phyloP scores from a whole-genome alignment of 768 basidiomycete genomes.

The Rhodotorula toruloides region DNA sequence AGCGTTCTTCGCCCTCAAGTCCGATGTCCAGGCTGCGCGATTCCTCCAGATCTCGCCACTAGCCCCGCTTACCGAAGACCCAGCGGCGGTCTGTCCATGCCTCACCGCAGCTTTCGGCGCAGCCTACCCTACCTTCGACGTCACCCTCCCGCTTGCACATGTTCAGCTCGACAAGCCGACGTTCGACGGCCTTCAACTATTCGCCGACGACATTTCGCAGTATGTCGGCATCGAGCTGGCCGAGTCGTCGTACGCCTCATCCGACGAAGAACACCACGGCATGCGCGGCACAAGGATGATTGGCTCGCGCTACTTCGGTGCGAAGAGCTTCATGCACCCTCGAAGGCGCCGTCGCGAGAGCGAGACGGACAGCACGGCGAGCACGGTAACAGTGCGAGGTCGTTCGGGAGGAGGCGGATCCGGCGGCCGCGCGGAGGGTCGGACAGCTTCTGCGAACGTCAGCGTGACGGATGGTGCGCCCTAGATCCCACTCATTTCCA shows the following conservation, averaged over 20 bases:
- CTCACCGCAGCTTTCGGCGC: neutral
- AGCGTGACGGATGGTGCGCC: slow-evolving; percentile 24
- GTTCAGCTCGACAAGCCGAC: slow-evolving; percentile 56
- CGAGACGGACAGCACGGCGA: slow-evolving; percentile 9
- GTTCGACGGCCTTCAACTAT: slow-evolving; percentile 76
- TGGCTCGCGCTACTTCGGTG: slow-evolving; percentile 42
- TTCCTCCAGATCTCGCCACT: slow-evolving; percentile 11
- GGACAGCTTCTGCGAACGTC: neutral
- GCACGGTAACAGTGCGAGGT: neutral
- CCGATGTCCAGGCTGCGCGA: no score
- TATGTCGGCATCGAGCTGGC: neutral
- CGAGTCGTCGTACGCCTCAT: slow-evolving; percentile 37
- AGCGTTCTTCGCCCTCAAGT: slow-evolving; percentile 1
- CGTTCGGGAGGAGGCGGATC: slow-evolving; percentile 42
- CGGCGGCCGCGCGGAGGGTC: neutral
- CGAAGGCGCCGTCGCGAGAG: neutral
- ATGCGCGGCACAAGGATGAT: slow-evolving; percentile 23
- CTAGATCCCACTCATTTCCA: accelerated
- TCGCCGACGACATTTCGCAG: slow-evolving; percentile 67
- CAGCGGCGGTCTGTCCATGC: neutral
- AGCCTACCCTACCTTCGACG: neutral
- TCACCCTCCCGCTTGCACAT: slow-evolving; percentile 58
- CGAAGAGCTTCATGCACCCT: slow-evolving; percentile 17
- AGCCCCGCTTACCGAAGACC: neutral
- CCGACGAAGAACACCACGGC: slow-evolving; percentile 38